These are phyloP conservation scores for Aspergillus egyptiacus DNA, from an alignment of 495 filamentous ascomycete species.

Conservation along the genomic window DNA sequence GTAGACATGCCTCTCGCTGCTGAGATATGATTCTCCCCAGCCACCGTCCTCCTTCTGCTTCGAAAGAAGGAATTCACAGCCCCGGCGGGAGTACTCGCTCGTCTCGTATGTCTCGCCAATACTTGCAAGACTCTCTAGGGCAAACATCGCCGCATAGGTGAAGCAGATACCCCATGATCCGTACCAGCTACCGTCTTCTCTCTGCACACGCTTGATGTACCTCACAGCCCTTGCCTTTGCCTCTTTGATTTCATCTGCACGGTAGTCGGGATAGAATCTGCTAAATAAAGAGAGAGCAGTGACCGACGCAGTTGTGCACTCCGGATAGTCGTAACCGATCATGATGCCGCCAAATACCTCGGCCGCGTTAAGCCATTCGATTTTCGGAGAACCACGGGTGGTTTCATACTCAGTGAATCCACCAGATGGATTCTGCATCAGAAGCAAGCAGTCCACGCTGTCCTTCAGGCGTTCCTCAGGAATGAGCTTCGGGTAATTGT, in stretches of 20 bases:
- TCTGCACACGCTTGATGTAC: conserved; percentile 77
- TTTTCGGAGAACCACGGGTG: conserved; percentile 63
- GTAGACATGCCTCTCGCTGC: conserved; percentile 58
- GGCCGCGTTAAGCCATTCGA: conserved; percentile 88
- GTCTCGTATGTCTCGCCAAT: conserved; percentile 77
- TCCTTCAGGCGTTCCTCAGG: conserved; percentile 72
- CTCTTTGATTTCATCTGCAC: conserved; percentile 63
- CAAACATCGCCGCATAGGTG: conserved; percentile 95
- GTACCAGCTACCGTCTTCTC: conserved; percentile 87
- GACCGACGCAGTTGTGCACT: conserved; percentile 95
- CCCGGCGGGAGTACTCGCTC: conserved; percentile 61
- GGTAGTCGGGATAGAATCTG: conserved; percentile 74
- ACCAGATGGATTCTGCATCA: conserved; percentile 85
- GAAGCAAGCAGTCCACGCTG: conserved; percentile 81
- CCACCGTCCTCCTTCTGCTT: conserved; percentile 85
- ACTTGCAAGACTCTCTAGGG: conserved; percentile 74
- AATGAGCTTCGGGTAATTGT: conserved; percentile 69
- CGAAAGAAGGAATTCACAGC: conserved; percentile 77
- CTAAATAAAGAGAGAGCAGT: conserved; percentile 79
- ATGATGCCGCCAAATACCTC: conserved; percentile 97
- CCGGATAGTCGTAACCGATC: conserved; percentile 96
- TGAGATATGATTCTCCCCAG: conserved; percentile 93
- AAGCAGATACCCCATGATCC: conserved; percentile 97
- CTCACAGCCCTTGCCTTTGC: conserved; percentile 65
- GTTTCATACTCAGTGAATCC: conserved; percentile 90